These are phyloP conservation scores for Chaetoceros tenuissimus DNA, from an alignment of 108 stramenopile species.

Conservation along the genomic window DNA sequence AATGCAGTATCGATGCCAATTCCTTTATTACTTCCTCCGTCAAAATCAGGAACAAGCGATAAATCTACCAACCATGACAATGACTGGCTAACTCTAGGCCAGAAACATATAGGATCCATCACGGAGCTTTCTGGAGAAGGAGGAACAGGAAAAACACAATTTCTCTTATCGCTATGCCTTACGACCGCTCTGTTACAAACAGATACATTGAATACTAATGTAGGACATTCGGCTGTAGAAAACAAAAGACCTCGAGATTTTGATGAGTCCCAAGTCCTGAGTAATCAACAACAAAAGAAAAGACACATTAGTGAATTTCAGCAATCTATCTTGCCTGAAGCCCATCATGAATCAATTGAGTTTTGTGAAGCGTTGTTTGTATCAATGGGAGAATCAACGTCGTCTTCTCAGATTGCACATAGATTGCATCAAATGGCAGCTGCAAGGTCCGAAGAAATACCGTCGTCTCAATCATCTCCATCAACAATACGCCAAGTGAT, in stretches of 20 bases:
- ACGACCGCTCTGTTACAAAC: no score
- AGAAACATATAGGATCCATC: conserved; percentile 27
- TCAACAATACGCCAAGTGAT: conserved; percentile 2
- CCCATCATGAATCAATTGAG: not conserved
- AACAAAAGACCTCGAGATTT: not conserved
- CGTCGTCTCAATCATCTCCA: not conserved
- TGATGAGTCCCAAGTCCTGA: not conserved
- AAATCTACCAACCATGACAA: conserved; percentile 3
- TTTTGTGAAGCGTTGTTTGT: conserved; percentile 45
- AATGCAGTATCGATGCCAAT: conserved; percentile 2
- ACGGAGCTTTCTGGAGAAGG: conserved; percentile 61
- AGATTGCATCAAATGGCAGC: conserved; percentile 32
- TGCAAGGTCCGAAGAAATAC: conserved; percentile 8
- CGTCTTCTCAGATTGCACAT: conserved; percentile 19
- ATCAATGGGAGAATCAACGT: conserved; percentile 31
- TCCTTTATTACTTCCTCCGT: not conserved
- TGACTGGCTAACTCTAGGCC: conserved; percentile 23
- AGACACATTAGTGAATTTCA: not conserved
- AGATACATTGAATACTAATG: conserved; percentile 16
- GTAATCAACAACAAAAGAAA: not conserved
- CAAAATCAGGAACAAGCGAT: not conserved
- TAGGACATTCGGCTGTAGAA: not conserved
- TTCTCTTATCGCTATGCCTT: conserved; percentile 44
- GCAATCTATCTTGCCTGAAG: not conserved
- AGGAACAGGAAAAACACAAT: conserved; percentile 69